Base-by-base conservation (phyloP, 345 rosid genomes). In the Moringa oleifera region DNA sequence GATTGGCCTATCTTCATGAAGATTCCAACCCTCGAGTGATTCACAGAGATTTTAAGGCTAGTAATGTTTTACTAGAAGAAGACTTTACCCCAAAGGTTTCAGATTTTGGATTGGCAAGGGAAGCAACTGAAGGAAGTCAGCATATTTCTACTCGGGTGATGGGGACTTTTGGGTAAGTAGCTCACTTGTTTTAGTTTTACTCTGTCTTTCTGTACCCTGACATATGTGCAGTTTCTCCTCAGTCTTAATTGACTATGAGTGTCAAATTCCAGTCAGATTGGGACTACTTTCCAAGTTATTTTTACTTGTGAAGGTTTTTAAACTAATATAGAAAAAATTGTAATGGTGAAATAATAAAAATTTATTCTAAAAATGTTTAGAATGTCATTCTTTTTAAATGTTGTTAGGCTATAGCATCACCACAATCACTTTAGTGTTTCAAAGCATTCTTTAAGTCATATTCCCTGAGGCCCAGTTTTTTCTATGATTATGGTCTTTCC, bases 61-160 rank as follows among this genome's bases (percentile, higher is more conserved):
- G 99, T 69, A 94, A 94, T 69, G 90, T 94, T 63, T 78, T 90
- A 62, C 77, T 94, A 58, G 93, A 90, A 71, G 85, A 75, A 52
- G 96, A 94, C 76, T 94, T 88, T 77, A 94, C 96, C 58, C 93
- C 99, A 15, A 94, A 88, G 82, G 97, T 94, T 72, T 88, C 97
- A 53, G 99, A 95, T 83, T 95, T 95, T 72, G 99, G 99, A 72
- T 73, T 95, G 75, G 99, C 99, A 18, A 91, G 87, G 79, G 99
- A 91, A 91, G 99, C 99, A 49, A 89, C 99, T 6, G 99, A 87
- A 84, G 99, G 99, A 77, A 91, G 95, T 74, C 85, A 84, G 59
- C 99, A 91, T 73, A 84, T 95, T 53, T 91, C 98, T 51, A 95
- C 99, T 45, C 83, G 96, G 22, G 99, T 95, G 71, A 95, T 91